Conservation (phyloP, 768 basidiomycete genomes). For the Pleurotus ostreatus region DNA sequence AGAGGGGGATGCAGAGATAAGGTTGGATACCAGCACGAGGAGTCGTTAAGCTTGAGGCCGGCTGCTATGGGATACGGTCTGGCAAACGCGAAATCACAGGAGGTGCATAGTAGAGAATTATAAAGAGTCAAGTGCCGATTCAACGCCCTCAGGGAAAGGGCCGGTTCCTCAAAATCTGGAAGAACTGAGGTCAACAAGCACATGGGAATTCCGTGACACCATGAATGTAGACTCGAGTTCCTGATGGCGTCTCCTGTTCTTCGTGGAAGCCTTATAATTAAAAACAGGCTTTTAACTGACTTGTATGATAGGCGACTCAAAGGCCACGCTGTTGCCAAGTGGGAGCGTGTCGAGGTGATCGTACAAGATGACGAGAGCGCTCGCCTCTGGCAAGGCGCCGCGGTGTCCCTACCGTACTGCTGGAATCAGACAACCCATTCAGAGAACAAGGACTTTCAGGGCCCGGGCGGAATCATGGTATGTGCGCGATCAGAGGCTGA, state of each 20-base stretch:
- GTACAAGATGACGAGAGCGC: too few relatives aligned
- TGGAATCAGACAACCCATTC: too few relatives aligned
- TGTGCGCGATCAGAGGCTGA: too few relatives aligned
- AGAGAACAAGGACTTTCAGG: too few relatives aligned
- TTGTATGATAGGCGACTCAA: too few relatives aligned
- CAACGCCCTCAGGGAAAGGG: slow-evolving; percentile 2
- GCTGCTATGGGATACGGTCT: neutral
- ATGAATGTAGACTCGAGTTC: slow-evolving; percentile 1
- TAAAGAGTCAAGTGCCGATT: neutral
- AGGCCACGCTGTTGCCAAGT: too few relatives aligned
- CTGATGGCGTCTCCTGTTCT: neutral
- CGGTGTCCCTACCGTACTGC: too few relatives aligned
- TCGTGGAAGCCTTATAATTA: neutral
- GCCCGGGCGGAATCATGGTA: too few relatives aligned
- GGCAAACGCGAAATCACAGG: slow-evolving; percentile 4
- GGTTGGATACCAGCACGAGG: neutral
- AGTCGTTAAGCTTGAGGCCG: neutral
- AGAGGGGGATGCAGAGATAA: neutral
- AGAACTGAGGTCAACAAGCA: neutral
- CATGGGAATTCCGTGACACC: slow-evolving; percentile 8
- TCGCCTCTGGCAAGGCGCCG: too few relatives aligned
- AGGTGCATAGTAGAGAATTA: slow-evolving; percentile 3
- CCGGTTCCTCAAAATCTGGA: neutral
- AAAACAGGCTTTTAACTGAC: neutral
- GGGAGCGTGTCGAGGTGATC: too few relatives aligned